Evolutionary conservation across 805 yeast genomes (phyloP).

Genomic region (Metschnikowia baotianmanensis): DNA sequence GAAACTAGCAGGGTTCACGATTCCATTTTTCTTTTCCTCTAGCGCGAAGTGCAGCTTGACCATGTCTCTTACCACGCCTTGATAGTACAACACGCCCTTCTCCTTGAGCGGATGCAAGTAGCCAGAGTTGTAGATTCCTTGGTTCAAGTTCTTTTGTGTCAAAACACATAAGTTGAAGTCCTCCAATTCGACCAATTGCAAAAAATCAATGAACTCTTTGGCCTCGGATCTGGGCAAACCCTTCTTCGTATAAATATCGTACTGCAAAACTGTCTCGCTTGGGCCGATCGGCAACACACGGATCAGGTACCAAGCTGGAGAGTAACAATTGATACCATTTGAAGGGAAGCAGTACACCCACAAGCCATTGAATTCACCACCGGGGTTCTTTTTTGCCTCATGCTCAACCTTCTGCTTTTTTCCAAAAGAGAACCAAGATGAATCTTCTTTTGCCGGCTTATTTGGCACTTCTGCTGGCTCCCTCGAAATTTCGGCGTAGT

Average conservation of each 20-base stretch:
- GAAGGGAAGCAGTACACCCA: constrained; percentile 63
- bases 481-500: constrained; percentile 52
- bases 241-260: constrained; percentile 60
- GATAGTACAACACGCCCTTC: constrained; percentile 57
- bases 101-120: constrained; percentile 59
- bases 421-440: constrained; percentile 53
- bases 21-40: constrained; percentile 46
- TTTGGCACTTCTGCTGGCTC: constrained; percentile 22
- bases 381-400: constrained; percentile 46
- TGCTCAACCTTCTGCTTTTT: constrained; percentile 24
- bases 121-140: constrained; percentile 59
- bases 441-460: constrained; percentile 24
- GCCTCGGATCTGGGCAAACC: constrained; percentile 51
- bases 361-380: constrained; percentile 60
- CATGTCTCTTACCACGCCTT: constrained; percentile 54
- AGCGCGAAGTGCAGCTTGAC: constrained; percentile 50
- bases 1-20: constrained; percentile 51
- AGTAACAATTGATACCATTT: constrained; percentile 61
- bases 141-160: constrained; percentile 60
- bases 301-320: constrained; percentile 66
- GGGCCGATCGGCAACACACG: constrained; percentile 57
- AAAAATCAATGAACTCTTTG: constrained; percentile 61
- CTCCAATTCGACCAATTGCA: constrained; percentile 58
- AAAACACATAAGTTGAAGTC: constrained; percentile 58
- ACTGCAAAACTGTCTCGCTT: constrained; percentile 54